Evolutionary conservation across 2,329 filamentous ascomycete species (phyloP).

Genomic region (Ceratocystis eucalypticola): DNA sequence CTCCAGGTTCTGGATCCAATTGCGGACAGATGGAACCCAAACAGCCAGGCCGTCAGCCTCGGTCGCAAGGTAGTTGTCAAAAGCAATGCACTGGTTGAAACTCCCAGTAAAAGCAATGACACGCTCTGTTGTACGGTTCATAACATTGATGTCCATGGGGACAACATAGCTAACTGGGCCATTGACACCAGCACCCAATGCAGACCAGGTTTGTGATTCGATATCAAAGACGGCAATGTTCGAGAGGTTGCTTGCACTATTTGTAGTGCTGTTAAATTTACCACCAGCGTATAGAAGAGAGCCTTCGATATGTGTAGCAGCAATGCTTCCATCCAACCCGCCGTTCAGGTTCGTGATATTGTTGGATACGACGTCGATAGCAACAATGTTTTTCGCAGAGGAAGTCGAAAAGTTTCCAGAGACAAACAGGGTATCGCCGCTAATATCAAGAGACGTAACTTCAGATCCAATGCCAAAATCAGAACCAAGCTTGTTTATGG

Average conservation of each 20-base stretch:
- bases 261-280: conserved; percentile 61
- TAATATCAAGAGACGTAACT: conserved; percentile 54
- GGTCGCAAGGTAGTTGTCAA: conserved; percentile 47
- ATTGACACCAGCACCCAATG: conserved; percentile 76
- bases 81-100: conserved; percentile 60
- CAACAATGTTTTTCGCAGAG: conserved; percentile 61
- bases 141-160: conserved; percentile 66
- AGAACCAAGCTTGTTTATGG: conserved; percentile 62
- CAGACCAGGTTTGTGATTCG: conserved; percentile 53
- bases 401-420: conserved; percentile 71
- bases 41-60: conserved; percentile 66
- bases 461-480: conserved; percentile 53
- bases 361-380: conserved; percentile 50
- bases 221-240: conserved; percentile 67
- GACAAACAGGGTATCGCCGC: conserved; percentile 54
- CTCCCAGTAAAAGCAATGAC: conserved; percentile 69
- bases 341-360: conserved; percentile 49
- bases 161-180: conserved; percentile 64
- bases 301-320: conserved; percentile 53
- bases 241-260: conserved; percentile 49
- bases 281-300: conserved; percentile 68
- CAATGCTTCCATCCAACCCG: conserved; percentile 70
- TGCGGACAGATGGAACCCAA: conserved; percentile 73
- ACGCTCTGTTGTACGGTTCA: conserved; percentile 50
- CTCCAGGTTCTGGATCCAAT: conserved; percentile 76